These are phyloP conservation scores for Emergomyces orientalis DNA, from an alignment of 2,329 filamentous ascomycete species.

Conservation along the genomic window DNA sequence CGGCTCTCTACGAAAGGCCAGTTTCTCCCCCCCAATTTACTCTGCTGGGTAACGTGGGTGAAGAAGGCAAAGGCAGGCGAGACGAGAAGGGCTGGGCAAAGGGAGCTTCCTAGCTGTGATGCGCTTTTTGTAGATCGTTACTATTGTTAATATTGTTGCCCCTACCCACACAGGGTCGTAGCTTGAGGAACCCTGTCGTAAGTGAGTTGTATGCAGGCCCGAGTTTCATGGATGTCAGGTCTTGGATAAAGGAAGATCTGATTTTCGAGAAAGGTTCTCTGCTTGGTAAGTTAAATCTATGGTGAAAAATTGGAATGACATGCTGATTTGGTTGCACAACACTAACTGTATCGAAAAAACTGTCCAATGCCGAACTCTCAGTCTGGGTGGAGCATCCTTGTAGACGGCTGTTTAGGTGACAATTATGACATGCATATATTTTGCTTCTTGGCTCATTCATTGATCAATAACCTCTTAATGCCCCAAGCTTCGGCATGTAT, in stretches of 20 bases:
- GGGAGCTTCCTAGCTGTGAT: neutral
- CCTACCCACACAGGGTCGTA: neutral
- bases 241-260: neutral
- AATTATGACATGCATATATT: neutral
- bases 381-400: neutral
- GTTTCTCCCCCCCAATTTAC: too few relatives aligned
- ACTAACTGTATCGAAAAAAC: neutral
- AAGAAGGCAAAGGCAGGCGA: neutral
- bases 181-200: neutral
- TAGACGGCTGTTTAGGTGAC: neutral
- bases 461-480: neutral
- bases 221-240: neutral
- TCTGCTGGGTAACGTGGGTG: too few relatives aligned
- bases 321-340: slow-evolving; percentile 3
- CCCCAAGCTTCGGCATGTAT: neutral
- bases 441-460: neutral
- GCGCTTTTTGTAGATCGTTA: neutral
- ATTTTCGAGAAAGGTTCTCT: slow-evolving; percentile 3
- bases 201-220: neutral
- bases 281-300: neutral
- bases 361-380: neutral
- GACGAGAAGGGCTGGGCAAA: neutral
- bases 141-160: neutral
- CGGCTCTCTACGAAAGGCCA: too few relatives aligned
- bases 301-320: neutral